Base-by-base conservation (phyloP, 306 rosid genomes). In the Cotoneaster glaucophyllus region DNA sequence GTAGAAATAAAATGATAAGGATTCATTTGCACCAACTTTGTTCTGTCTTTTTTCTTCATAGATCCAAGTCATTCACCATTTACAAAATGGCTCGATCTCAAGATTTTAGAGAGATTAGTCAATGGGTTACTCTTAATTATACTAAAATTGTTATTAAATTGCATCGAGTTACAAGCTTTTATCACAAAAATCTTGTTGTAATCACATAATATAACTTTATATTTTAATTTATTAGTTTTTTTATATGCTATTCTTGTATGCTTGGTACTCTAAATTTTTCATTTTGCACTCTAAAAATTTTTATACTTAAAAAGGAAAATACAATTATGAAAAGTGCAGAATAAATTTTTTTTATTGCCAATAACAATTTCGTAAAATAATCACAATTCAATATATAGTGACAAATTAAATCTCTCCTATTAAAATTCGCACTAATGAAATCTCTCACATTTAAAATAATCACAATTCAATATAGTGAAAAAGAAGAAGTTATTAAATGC, bases 281-380 rank as follows among this genome's bases (percentile, higher is more conserved):
- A 7, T 37, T 37, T 37, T 37, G 41, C 41, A 37, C 9, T 37
- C 9, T 2, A 37, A 7, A 37, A 1, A 1, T 6, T 37, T 34
- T 37, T 37, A 1, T 37, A 37, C 9, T 37, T 37, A 1, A 37
- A 37, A 37, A 32, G 8, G 8, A 5, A 37, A 37, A 6, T 37
- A 7, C 10, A 7, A 7, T 37, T 37, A 37, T 37, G 0, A 37
- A 0, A 1, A 37, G 2, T 37, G 2, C 10, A 37, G 0, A 37
- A 37, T 37, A 37, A 6, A 37, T 37, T 37, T 37, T 31, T 37
- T 1, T 7, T 37, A 37, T 37, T 37, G 10, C 2, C 41, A 37
- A 37, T 37, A 37, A 37, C 2, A 37, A 37, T 37, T 37, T 0
- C 2, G 10, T 37, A 50, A 50, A 50, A 50, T 17, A 17, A 50